These are phyloP conservation scores for Candida koratica DNA, from an alignment of 805 yeast species.

Conservation along the genomic window DNA sequence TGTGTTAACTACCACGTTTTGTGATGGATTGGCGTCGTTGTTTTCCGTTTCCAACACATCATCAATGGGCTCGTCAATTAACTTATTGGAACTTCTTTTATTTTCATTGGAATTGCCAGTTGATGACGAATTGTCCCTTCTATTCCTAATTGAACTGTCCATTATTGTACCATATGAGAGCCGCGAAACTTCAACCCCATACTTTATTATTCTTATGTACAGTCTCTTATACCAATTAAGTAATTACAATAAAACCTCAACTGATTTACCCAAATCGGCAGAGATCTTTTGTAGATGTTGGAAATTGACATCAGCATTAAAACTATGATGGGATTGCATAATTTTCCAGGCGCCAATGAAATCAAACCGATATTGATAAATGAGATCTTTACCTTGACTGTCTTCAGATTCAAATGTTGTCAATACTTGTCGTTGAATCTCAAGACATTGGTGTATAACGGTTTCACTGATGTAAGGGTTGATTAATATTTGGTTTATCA, in stretches of 20 bases:
- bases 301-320: background rate
- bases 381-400: conserved; percentile 16
- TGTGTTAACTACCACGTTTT: conserved; percentile 4
- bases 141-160: conserved; percentile 3
- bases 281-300: background rate
- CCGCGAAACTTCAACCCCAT: conserved; percentile 5
- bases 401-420: conserved; percentile 14
- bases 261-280: background rate
- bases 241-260: conserved; percentile 3
- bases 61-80: conserved; percentile 1
- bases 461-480: conserved; percentile 21
- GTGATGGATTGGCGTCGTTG: conserved; percentile 2
- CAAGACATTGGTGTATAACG: conserved; percentile 18
- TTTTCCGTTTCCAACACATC: background rate
- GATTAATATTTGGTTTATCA: conserved; percentile 28
- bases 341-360: conserved; percentile 36
- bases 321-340: conserved; percentile 8
- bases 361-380: conserved; percentile 30
- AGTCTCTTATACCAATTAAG: conserved; percentile 6
- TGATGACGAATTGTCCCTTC: too few relatives aligned
- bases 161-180: background rate
- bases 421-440: conserved; percentile 22
- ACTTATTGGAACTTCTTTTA: background rate
- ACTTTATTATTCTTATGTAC: conserved; percentile 2
- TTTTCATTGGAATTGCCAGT: background rate